Evolutionary conservation across 805 yeast species (phyloP), one percentile per base, ranked within the genome.

Genomic region (Ogataea wickerhamii): DNA sequence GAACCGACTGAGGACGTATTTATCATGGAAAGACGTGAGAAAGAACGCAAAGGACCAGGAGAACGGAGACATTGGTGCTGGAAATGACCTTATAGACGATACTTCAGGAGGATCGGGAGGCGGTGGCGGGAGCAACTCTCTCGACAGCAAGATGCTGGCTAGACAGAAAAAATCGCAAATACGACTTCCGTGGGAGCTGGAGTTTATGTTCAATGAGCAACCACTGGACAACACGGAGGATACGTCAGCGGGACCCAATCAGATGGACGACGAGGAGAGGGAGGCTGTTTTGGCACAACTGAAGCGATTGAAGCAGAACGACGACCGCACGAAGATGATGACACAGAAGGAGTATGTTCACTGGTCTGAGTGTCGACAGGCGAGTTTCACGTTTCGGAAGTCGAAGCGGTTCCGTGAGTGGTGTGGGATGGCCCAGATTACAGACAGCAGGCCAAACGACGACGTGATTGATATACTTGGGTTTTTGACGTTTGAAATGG

Each of bases 311-410:
- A 87, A 88, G 53, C 80, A 78, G 61, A 97, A 97, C 4, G 98
- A 93, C 62, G 96, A 93, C 36, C 72, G 98, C 45, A 93, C 98
- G 0, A 77, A 71, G 47, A 75, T 82, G 49, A 93, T 93, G 98
- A 93, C 98, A 1, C 83, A 80, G 55, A 96, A 93, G 53, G 98
- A 93, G 58, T 93, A 93, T 55, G 98, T 89, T 13, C 98, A 93
- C 59, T 93, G 98, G 97, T 86, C 96, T 10, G 98, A 93, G 56
- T 93, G 98, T 63, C 76, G 98, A 45, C 98, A 93, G 61, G 98
- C 98, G 1, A 82, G 94, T 42, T 93, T 93, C 60, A 93, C 98
- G 1, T 93, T 88, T 54, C 74, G 97, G 50, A 93, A 93, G 59
- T 84, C 85, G n/a, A 88, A 88, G 58, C 68, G 97, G 54, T 93